Percentiles rank a stretch among this genome's conserved stretches.
Evolutionary conservation across 2,329 filamentous ascomycete genomes (phyloP).

Genomic region (Nemania sp.): DNA sequence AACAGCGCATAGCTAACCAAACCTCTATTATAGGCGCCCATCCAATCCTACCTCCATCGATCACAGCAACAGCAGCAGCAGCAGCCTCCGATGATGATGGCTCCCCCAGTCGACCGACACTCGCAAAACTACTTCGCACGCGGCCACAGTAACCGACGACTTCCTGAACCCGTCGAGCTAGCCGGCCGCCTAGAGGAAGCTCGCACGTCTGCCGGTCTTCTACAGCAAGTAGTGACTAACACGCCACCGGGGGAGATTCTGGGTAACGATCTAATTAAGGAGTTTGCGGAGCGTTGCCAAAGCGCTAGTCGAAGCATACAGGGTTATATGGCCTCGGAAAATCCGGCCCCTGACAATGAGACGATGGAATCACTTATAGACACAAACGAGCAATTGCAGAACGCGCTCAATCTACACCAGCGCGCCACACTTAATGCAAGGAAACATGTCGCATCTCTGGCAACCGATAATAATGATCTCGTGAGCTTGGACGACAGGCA

Average conservation of each 20-base stretch:
- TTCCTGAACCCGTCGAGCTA: slow-evolving; percentile 81
- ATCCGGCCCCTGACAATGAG: slow-evolving; percentile 88
- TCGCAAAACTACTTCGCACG: slow-evolving; percentile 70
- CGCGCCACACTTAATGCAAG: slow-evolving; percentile 76
- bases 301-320: slow-evolving; percentile 85
- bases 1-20: slow-evolving; percentile 36
- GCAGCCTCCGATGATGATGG: slow-evolving; percentile 53
- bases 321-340: slow-evolving; percentile 82
- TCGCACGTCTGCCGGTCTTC: slow-evolving; percentile 86
- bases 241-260: slow-evolving; percentile 82
- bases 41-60: slow-evolving; percentile 31
- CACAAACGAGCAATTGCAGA: slow-evolving; percentile 90
- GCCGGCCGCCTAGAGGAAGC: slow-evolving; percentile 89
- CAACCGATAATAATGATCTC: slow-evolving; percentile 45
- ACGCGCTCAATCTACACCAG: slow-evolving; percentile 86
- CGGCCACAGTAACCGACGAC: slow-evolving; percentile 59
- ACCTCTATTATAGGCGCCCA: slow-evolving; percentile 17
- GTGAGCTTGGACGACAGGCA: slow-evolving; percentile 42
- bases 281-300: slow-evolving; percentile 89
- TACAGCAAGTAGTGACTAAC: slow-evolving; percentile 91
- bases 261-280: slow-evolving; percentile 87
- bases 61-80: slow-evolving; percentile 36
- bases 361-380: slow-evolving; percentile 95
- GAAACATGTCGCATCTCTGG: slow-evolving; percentile 63
- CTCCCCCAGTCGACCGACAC: slow-evolving; percentile 57